Base-by-base conservation (phyloP, 306 rosid species). In the Rubus parviflorus region DNA sequence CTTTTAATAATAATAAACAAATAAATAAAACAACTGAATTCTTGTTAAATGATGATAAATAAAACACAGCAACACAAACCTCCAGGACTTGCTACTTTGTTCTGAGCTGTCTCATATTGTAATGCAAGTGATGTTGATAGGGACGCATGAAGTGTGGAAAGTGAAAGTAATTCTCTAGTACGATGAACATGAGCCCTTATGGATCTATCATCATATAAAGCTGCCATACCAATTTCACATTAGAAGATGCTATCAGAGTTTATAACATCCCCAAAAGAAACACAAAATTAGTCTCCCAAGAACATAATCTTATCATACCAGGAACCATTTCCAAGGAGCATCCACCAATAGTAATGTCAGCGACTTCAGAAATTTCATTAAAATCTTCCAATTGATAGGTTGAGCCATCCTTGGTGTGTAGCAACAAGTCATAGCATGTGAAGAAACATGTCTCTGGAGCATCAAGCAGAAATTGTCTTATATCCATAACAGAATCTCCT, bases 251-350 rank as follows among this genome's bases (percentile, higher is more conserved):
- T 52, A 69, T 78, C 51, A 79, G 42, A 82, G 61, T 40, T 49
- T 52, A 53, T 16, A 67, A 30, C 1, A 13, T 37, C 71, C 53
- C 53, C 35, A 56, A 51, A 35, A 20, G 45, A 6, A 61, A 64
- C 52, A 81, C 60, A 79, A 5, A 60, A 0, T 43, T 52, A 74
- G 74, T 54, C 12, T 37, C 22, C 69, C 13, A 38, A 16, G 46
- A 38, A 7, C 13, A 17, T 63, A 17, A 17, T 40, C 20, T 60
- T 7, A 63, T 37, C 65, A 70, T 92, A 96, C 99, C 98, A 64
- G 97, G 98, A 73, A 92, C 97, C 96, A 96, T 96, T 89, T 96
- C 99, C 88, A 96, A 89, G 71, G 96, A 87, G 85, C 98, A 96
- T 54, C 97, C 98, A 43, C 99, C 99, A 80, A 84, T 52, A 20